Percentiles rank a stretch among this genome's conserved stretches.
phyloP scores from a whole-genome alignment of 129 eudicot species.

The Artemisia argyi region DNA sequence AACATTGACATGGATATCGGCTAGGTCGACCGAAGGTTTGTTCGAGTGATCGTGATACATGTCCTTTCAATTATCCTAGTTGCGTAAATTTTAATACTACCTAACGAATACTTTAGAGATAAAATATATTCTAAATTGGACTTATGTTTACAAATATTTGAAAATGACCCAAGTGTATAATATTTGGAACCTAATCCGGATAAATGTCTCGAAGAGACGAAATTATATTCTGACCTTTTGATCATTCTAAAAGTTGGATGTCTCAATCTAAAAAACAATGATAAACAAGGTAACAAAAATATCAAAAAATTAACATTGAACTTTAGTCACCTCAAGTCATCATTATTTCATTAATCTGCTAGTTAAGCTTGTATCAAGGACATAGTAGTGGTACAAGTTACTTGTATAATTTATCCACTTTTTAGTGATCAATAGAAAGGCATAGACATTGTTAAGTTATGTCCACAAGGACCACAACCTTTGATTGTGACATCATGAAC shows the following conservation, averaged over 20 bases:
- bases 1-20: too few relatives aligned
- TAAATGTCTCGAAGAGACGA: too few relatives aligned
- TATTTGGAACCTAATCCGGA: neutral
- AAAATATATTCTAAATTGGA: too few relatives aligned
- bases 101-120: too few relatives aligned
- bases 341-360: constrained; percentile 21
- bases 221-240: neutral
- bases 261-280: neutral
- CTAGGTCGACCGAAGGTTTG: too few relatives aligned
- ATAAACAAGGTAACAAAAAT: constrained; percentile 5
- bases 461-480: constrained; percentile 42
- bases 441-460: constrained; percentile 24
- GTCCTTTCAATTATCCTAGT: too few relatives aligned
- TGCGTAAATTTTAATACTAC: too few relatives aligned
- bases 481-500: constrained; percentile 37
- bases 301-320: neutral
- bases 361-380: constrained; percentile 22
- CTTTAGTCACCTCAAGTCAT: constrained; percentile 13
- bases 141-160: too few relatives aligned
- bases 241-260: neutral
- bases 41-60: too few relatives aligned
- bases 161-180: neutral
- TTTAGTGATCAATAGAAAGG: constrained; percentile 33
- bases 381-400: constrained; percentile 18
- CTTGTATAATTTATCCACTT: constrained; percentile 30